Conservation (phyloP, 1,139 yeast genomes). For the Yamadazyma pseudoaaseri region DNA sequence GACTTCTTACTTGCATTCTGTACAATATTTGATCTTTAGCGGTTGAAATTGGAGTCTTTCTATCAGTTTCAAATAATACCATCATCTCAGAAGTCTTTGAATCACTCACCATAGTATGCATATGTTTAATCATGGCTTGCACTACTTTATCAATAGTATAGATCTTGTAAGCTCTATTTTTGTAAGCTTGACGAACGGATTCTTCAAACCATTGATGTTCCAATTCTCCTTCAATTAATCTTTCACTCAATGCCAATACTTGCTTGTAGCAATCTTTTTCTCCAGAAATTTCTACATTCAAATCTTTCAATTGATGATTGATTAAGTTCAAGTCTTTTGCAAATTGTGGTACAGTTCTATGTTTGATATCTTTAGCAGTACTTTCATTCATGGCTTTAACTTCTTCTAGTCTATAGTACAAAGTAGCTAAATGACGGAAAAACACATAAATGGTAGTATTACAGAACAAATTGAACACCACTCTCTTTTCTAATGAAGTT, state of each 20-base stretch:
- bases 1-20: constrained; percentile 81
- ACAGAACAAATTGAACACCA: constrained; percentile 75
- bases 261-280: constrained; percentile 73
- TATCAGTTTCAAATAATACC: constrained; percentile 77
- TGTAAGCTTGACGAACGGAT: constrained; percentile 89
- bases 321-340: constrained; percentile 85
- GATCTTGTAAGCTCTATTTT: constrained; percentile 87
- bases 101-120: constrained; percentile 78
- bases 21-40: constrained; percentile 88
- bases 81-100: constrained; percentile 80
- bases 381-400: constrained; percentile 65
- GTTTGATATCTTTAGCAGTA: constrained; percentile 70
- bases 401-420: constrained; percentile 77
- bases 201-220: constrained; percentile 98
- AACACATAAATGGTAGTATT: constrained; percentile 91
- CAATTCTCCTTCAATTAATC: constrained; percentile 82
- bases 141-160: constrained; percentile 93
- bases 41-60: constrained; percentile 60
- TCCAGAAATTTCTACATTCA: constrained; percentile 73
- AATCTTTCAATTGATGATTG: constrained; percentile 77
- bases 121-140: constrained; percentile 85
- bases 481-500: constrained; percentile 28
- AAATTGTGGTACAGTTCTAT: constrained; percentile 70
- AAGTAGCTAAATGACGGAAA: constrained; percentile 79
- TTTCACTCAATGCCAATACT: constrained; percentile 67